Conservation (phyloP, 306 rosid genomes). For the Trichosanthes truncata region DNA sequence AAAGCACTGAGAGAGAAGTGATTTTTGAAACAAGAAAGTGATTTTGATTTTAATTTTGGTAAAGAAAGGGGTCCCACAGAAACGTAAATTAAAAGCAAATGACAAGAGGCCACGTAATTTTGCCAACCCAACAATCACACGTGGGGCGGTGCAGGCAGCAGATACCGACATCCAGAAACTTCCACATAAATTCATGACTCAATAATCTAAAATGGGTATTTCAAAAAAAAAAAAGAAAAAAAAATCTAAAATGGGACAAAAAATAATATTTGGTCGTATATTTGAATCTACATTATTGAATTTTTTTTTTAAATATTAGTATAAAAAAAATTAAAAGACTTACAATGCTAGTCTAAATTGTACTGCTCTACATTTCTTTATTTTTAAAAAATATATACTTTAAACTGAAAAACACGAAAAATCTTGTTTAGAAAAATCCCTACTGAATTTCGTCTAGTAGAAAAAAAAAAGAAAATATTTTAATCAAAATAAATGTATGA, state of each 20-base stretch:
- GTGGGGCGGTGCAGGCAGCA: constrained; percentile 28
- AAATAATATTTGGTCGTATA: not conserved
- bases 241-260: not conserved
- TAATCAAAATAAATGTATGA: too few species aligned
- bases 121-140: not conserved
- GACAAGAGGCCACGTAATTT: constrained; percentile 9
- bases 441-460: too few species aligned
- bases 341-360: not conserved
- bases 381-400: too few species aligned
- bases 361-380: not conserved
- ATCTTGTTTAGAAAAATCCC: too few species aligned
- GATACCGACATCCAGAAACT: constrained; percentile 14
- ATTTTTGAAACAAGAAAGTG: not conserved
- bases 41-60: not conserved
- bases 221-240: too few species aligned
- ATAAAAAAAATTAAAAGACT: not conserved
- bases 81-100: not conserved
- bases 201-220: too few species aligned
- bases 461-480: too few species aligned
- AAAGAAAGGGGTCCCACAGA: not conserved
- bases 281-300: not conserved
- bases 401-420: too few species aligned
- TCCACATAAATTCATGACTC: not conserved
- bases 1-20: not conserved
- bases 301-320: not conserved